Evolutionary conservation across 2,329 filamentous ascomycete species (phyloP).

Genomic region (Apiospora sp.): DNA sequence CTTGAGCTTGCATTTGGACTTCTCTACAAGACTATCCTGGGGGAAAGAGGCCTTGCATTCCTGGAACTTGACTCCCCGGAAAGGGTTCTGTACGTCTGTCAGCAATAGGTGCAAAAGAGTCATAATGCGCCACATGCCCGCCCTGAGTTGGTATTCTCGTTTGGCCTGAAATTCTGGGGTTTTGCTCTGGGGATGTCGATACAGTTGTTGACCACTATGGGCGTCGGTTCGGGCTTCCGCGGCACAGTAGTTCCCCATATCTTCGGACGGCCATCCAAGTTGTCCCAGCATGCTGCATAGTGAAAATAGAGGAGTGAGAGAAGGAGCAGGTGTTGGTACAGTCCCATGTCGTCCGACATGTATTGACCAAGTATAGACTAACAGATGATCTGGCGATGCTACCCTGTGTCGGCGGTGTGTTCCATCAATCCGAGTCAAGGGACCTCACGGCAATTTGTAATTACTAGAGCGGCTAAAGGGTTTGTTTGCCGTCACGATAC

Average conservation of each 20-base stretch:
- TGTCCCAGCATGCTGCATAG: not conserved
- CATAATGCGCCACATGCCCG: no score
- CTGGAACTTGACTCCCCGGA: not conserved
- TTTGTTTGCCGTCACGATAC: no score
- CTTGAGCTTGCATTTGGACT: not conserved
- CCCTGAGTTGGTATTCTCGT: no score
- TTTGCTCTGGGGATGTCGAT: no score
- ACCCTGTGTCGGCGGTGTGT: not conserved
- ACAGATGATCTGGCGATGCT: not conserved
- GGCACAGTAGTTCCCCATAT: not conserved
- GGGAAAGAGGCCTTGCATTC: not conserved
- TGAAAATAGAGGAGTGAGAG: not conserved
- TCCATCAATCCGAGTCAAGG: not conserved
- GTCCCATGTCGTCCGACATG: not conserved
- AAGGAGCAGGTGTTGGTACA: not conserved
- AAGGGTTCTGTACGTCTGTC: not conserved
- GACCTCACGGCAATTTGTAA: no score
- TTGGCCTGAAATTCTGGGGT: no score
- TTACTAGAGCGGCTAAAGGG: no score
- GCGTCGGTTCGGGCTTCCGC: not conserved
- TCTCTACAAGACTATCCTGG: not conserved
- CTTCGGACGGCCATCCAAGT: fast-evolving
- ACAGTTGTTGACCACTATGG: no score
- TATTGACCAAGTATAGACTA: not conserved
- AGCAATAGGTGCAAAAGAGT: not conserved